Base-by-base conservation (phyloP, 305 asterid species). In the Andrographis paniculata region DNA sequence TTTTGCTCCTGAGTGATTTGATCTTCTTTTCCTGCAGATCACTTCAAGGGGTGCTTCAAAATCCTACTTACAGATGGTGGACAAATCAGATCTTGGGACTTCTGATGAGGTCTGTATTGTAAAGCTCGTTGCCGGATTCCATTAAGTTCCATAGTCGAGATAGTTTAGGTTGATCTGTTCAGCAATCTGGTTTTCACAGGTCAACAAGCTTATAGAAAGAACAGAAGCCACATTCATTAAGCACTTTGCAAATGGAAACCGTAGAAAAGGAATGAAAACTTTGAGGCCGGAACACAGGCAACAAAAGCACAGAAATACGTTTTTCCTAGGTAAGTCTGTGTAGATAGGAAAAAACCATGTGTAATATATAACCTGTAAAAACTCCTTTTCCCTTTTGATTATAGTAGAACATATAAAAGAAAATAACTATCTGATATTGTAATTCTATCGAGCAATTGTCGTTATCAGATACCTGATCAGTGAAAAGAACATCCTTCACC, bases 181-280 rank as follows among this genome's bases (percentile, higher is more conserved):
- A 13, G 10, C 27, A 9, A 14, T 54, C 31, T 13, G 23, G 27
- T 30, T 17, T 38, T 23, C n/a, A 48, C 61, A 88, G 95, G 77
- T 88, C 43, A 60, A 55, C 64, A 72, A 57, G 60, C 82, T 88
- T 50, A 54, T 76, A 45, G 83, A 73, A 42, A 79, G 73, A 60
- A 58, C 76, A 45, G 97, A 88, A 63, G 61, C 67, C 47, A 62
- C 93, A 5, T 77, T 74, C 64, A 50, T 84, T 42, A 87, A 84
- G 72, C 84, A 84, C 62, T 87, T 87, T 45, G 43, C 87, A 5
- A 88, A 88, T 56, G 95, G 94, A 41, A 88, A 88, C 52, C 80
- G 67, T 37, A 65, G 89, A 18, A 70, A 79, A 58, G 97, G 94
- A 46, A 88, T 82, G 82, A 72, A 65, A 37, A 45, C 56, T 47